A percentile compares a stretch with the other conserved stretches of the same genome.
These are phyloP conservation scores for Pulveroboletus ravenelii DNA, from an alignment of 768 basidiomycete species.

Conservation along the genomic window DNA sequence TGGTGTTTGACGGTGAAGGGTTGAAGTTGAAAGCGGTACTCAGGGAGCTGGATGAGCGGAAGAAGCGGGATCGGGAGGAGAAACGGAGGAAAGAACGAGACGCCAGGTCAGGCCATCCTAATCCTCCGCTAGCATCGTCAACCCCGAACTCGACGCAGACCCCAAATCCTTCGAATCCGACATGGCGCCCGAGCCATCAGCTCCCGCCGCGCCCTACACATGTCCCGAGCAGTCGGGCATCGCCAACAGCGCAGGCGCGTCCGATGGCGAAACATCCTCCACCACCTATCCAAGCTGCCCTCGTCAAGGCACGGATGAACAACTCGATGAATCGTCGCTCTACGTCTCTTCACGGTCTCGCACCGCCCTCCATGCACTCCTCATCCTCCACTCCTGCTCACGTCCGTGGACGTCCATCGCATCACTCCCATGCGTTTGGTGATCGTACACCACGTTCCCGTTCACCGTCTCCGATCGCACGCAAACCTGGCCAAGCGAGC, in stretches of 20 bases:
- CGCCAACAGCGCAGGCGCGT: slow-evolving; percentile 24
- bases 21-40: slow-evolving; percentile 57
- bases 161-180: slow-evolving; percentile 15
- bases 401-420: slow-evolving; percentile 25
- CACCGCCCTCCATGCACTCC: slow-evolving; percentile 22
- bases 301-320: slow-evolving; percentile 27
- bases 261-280: slow-evolving; percentile 26
- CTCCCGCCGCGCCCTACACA: slow-evolving; percentile 28
- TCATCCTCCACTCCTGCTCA: slow-evolving; percentile 35
- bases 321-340: slow-evolving; percentile 23
- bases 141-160: slow-evolving; percentile 29
- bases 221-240: slow-evolving; percentile 23
- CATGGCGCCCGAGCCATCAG: slow-evolving; percentile 24
- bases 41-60: slow-evolving; percentile 53
- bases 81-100: slow-evolving; percentile 42
- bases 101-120: slow-evolving; percentile 15
- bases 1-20: slow-evolving; percentile 78
- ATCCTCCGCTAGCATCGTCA: slow-evolving; percentile 15
- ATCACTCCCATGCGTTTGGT: slow-evolving; percentile 13
- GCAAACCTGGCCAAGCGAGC: slow-evolving; percentile 34
- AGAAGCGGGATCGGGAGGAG: slow-evolving; percentile 44
- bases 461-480: slow-evolving; percentile 41
- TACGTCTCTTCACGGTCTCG: slow-evolving; percentile 17
- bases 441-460: slow-evolving; percentile 26
- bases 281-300: slow-evolving; percentile 2